Percentiles rank a stretch among this genome's conserved stretches.
These are phyloP conservation scores for Fusarium nelsonii DNA, from an alignment of 2,329 filamentous ascomycete species.

Conservation along the genomic window DNA sequence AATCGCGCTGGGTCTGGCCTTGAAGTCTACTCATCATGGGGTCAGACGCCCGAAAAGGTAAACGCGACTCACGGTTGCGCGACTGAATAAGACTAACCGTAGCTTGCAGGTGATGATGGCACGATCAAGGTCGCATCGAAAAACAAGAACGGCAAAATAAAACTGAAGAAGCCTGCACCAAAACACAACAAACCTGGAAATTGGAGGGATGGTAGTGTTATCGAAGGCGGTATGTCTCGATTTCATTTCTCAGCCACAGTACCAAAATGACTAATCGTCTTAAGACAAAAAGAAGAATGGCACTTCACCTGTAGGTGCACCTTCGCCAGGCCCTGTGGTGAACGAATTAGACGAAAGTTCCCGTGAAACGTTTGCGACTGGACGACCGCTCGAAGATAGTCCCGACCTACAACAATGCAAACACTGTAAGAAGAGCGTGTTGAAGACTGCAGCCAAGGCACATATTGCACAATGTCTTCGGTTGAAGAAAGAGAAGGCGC, in stretches of 20 bases:
- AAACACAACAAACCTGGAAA: slow-evolving; percentile 76
- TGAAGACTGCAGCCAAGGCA: slow-evolving; percentile 78
- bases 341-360: slow-evolving; percentile 81
- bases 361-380: slow-evolving; percentile 83
- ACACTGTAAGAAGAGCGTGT: slow-evolving; percentile 90
- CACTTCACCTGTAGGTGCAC: slow-evolving; percentile 57
- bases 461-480: slow-evolving; percentile 88
- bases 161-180: slow-evolving; percentile 72
- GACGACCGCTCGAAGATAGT: slow-evolving; percentile 82
- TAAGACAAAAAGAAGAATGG: slow-evolving; percentile 68
- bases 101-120: slow-evolving; percentile 63
- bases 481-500: slow-evolving; percentile 85
- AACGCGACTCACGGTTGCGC: slow-evolving; percentile 31
- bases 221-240: slow-evolving; percentile 70
- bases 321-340: slow-evolving; percentile 68
- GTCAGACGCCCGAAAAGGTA: slow-evolving; percentile 50
- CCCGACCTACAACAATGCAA: slow-evolving; percentile 89
- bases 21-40: slow-evolving; percentile 33
- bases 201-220: slow-evolving; percentile 75
- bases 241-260: background rate
- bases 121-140: slow-evolving; percentile 74
- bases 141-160: slow-evolving; percentile 67
- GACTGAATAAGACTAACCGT: slow-evolving; percentile 34
- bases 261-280: slow-evolving; percentile 16
- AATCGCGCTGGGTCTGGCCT: background rate